Evolutionary conservation across 75 land plant species (phyloP).

Genomic region (Selaginella tamariscina): DNA sequence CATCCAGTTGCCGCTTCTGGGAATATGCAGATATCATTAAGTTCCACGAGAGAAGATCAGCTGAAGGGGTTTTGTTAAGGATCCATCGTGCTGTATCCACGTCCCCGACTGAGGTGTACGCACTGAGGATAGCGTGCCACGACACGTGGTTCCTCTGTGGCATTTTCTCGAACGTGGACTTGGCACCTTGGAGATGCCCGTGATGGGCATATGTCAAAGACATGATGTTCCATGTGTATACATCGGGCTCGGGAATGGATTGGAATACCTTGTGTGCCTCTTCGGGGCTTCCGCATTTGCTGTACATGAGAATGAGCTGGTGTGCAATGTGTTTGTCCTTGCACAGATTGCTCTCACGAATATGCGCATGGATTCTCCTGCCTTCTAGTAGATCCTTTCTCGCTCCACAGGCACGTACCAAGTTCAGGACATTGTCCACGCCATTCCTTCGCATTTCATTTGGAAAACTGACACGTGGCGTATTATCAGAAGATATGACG

Average conservation of each 20-base stretch:
- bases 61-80: background rate
- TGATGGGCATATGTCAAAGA: background rate
- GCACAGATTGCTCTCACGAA: background rate
- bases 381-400: background rate
- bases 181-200: background rate
- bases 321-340: background rate
- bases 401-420: background rate
- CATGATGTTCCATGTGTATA: background rate
- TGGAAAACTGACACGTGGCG: too few species aligned
- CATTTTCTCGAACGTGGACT: background rate
- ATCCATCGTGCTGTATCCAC: background rate
- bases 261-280: background rate
- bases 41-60: conserved; percentile 1
- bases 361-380: background rate
- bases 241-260: background rate
- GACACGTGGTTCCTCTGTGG: background rate
- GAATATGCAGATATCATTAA: background rate
- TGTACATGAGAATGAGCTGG: background rate
- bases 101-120: background rate
- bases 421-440: background rate
- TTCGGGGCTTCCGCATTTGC: background rate
- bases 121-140: background rate
- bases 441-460: background rate
- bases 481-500: too few species aligned
- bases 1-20: background rate